Conservation (phyloP, 768 basidiomycete genomes). For the Rubroboletus satanas region DNA sequence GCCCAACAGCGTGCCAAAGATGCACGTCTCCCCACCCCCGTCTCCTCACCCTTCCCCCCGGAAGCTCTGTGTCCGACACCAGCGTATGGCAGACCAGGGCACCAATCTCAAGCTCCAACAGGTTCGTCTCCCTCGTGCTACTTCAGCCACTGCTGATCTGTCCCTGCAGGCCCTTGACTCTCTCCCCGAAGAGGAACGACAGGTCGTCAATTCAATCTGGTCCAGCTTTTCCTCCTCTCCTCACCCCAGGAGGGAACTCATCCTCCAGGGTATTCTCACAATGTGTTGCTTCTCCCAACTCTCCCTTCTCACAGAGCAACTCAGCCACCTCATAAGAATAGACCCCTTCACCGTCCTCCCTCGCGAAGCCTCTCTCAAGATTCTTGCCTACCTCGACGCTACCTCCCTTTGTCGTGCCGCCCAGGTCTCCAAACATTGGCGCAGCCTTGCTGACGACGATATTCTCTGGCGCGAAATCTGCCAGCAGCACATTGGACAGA, state of each 20-base stretch:
- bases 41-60: slow-evolving; percentile 38
- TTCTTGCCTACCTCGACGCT: slow-evolving; percentile 87
- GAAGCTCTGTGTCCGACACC: slow-evolving; percentile 89
- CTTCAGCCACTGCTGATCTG: slow-evolving; percentile 6
- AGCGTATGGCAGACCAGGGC: slow-evolving; percentile 95
- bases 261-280: slow-evolving; percentile 93
- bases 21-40: slow-evolving; percentile 1
- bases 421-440: slow-evolving; percentile 86
- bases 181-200: slow-evolving; percentile 79
- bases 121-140: slow-evolving; percentile 39
- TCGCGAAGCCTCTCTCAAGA: slow-evolving; percentile 81
- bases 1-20: neutral
- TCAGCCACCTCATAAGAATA: slow-evolving; percentile 88
- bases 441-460: slow-evolving; percentile 88
- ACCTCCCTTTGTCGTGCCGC: slow-evolving; percentile 91
- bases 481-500: slow-evolving; percentile 96
- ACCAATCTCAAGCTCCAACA: slow-evolving; percentile 89
- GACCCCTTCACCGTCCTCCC: slow-evolving; percentile 92
- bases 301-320: slow-evolving; percentile 90
- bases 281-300: slow-evolving; percentile 99
- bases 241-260: slow-evolving; percentile 85
- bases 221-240: slow-evolving; percentile 94
- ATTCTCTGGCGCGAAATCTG: slow-evolving; percentile 94
- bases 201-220: slow-evolving; percentile 91
- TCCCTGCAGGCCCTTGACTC: slow-evolving; percentile 78